Base-by-base conservation (phyloP, 257 asterid genomes). In the Scutellaria barbata region DNA sequence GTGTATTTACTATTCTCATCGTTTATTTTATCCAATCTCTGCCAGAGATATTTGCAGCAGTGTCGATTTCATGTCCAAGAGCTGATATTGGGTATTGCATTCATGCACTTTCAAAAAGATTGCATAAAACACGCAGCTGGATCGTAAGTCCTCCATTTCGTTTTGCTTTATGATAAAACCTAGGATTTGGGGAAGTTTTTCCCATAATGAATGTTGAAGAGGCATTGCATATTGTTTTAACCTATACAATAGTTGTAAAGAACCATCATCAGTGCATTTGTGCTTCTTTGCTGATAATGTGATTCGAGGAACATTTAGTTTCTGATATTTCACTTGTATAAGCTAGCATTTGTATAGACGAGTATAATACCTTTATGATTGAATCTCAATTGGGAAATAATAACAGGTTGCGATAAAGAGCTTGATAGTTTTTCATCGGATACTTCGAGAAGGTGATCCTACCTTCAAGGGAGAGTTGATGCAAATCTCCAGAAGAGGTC, bases 71-170 rank as follows among this genome's bases (percentile, higher is more conserved):
- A 40, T 80, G 95, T n/a, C 96, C 98, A 8, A 73, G 98, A 82
- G 90, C 98, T 50, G 98, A 92, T 77, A 89, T 92, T 66, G 96
- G 91, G 70, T 92, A 92, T 72, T 92, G 98, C 86, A 86, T 92
- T 75, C 90, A 90, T 48, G 92, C 95, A 16, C 88, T 90, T 50
- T 84, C 95, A 8, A 90, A 85, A 76, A 85, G 98, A 81, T 73
- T 92, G 84, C 71, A 84, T 10, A 90, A 88, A 76, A 92, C 96
- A 12, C 79, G 82, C 64, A 90, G 82, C 55, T 92, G 98, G 97
- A 90, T 88, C 65, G 98, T 92, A 84, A 82, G 50, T 46, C 11
- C 22, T 54, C 35, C 35, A 30, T 2, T 30, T 30, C 5, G 35
- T 30, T 30, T 4, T 30, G 35, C 35, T 30, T 30, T 30, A 30